Percentiles rank a stretch among this genome's conserved stretches.
Evolutionary conservation across 2,329 filamentous ascomycete genomes (phyloP).

Genomic region (Botrytis elliptica): DNA sequence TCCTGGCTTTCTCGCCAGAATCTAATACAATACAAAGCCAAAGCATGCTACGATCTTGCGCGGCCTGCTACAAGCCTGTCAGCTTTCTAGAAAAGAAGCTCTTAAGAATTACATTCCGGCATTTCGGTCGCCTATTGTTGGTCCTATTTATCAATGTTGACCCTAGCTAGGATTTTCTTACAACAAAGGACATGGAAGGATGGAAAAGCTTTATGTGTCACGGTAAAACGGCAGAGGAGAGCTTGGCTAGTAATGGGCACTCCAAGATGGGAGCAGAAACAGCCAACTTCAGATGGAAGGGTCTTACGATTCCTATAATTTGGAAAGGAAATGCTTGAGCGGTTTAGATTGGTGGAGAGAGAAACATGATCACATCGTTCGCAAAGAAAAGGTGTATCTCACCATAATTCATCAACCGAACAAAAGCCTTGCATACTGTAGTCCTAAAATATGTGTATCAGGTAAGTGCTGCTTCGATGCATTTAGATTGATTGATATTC

Average conservation of each 20-base stretch:
- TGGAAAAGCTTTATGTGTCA: background rate
- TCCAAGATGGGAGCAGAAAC: background rate
- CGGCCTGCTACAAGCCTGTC: background rate
- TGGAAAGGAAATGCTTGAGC: background rate
- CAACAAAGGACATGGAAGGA: background rate
- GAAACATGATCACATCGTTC: background rate
- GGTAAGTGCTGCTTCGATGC: background rate
- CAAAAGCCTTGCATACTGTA: background rate
- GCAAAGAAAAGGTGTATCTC: background rate
- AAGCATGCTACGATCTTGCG: background rate
- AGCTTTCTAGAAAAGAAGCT: background rate
- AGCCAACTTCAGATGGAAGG: background rate
- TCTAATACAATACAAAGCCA: background rate
- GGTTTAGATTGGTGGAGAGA: background rate
- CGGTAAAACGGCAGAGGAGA: background rate
- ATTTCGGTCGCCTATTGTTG: background rate
- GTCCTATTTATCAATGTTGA: conserved; percentile 2
- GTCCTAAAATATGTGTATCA: background rate
- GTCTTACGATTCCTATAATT: background rate
- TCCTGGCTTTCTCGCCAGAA: background rate
- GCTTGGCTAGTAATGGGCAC: background rate
- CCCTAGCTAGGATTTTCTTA: background rate
- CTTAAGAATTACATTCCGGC: background rate
- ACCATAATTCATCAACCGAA: background rate
- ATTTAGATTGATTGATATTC: background rate